phyloP scores from a whole-genome alignment of 352 stramenopile genomes.

The Elongisporangium anandrum region DNA sequence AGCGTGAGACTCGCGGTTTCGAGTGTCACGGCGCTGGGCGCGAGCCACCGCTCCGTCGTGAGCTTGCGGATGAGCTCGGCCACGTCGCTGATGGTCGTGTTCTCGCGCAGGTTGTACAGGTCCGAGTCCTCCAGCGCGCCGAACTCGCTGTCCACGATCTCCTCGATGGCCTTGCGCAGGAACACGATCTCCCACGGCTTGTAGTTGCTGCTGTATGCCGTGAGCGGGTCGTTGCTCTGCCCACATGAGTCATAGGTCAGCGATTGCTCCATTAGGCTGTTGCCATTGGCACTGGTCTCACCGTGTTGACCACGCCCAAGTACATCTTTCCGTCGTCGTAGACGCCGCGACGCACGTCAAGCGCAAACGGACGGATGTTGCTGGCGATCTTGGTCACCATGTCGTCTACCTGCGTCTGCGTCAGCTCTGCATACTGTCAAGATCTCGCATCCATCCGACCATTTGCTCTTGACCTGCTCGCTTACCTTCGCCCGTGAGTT shows the following conservation, averaged over 20 bases:
- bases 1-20: conserved; percentile 47
- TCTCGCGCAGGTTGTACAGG: conserved; percentile 72
- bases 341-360: conserved; percentile 70
- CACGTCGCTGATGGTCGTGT: conserved; percentile 59
- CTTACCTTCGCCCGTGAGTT: conserved; percentile 63
- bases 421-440: conserved; percentile 30
- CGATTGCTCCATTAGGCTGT: neutral
- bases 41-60: conserved; percentile 65
- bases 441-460: neutral
- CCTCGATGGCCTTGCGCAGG: conserved; percentile 74
- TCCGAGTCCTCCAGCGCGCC: conserved; percentile 58
- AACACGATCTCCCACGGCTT: conserved; percentile 85
- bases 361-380: conserved; percentile 55
- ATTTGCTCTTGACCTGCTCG: neutral
- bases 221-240: conserved; percentile 75
- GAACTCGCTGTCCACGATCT: conserved; percentile 76
- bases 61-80: conserved; percentile 62
- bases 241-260: neutral
- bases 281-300: conserved; percentile 7
- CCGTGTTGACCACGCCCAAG: conserved; percentile 73
- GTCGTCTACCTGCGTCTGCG: conserved; percentile 44
- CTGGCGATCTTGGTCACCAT: conserved; percentile 59
- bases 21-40: conserved; percentile 27
- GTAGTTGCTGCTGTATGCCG: conserved; percentile 66
- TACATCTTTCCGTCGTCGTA: conserved; percentile 86